Evolutionary conservation across 306 rosid genomes (phyloP), one percentile per base, ranked within the genome.

Genomic region (Malus sylvestris): DNA sequence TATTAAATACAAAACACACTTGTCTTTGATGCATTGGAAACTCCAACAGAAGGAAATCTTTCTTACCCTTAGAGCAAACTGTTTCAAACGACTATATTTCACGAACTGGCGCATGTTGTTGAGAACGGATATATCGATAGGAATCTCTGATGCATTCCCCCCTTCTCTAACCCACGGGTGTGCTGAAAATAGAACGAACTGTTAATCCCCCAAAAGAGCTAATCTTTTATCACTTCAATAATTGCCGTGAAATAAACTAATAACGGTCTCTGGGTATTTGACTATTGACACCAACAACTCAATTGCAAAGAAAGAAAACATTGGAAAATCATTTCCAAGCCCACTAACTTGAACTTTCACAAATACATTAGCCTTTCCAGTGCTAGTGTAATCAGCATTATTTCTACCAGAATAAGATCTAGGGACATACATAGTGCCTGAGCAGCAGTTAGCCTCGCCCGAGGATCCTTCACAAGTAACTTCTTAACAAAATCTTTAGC

Each of bases 101-200:
- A 96, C 99, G 53, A 96, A 96, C 83, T 87, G 93, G 53, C 99
- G 85, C 98, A 96, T 92, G 84, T 96, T 96, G 81, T 49, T 85
- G 66, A 96, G 86, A 85, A 96, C 99, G 60, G 98, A 92, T 82
- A 96, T 96, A 83, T 96, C 99, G 9, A 96, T 88, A 7, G 99
- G 99, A 78, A 96, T 96, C 78, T 96, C 99, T 42, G 83, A 88
- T 64, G 99, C 99, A 78, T 86, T 83, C 2, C 99, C 99, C 40
- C 98, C 99, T 84, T 96, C 99, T 85, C 79, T 91, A 85, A 96
- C 99, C 99, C 99, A 96, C 44, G 86, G 89, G 81, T 92, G 99
- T 65, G 99, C 99, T 96, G 90, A 63, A 86, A 88, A 81, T 75
- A 79, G 33, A 57, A 88, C 75, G 45, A 71, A 67, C 13, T 74